These are phyloP conservation scores for Morella rubra DNA, from an alignment of 306 rosid genomes.

Conservation along the genomic window DNA sequence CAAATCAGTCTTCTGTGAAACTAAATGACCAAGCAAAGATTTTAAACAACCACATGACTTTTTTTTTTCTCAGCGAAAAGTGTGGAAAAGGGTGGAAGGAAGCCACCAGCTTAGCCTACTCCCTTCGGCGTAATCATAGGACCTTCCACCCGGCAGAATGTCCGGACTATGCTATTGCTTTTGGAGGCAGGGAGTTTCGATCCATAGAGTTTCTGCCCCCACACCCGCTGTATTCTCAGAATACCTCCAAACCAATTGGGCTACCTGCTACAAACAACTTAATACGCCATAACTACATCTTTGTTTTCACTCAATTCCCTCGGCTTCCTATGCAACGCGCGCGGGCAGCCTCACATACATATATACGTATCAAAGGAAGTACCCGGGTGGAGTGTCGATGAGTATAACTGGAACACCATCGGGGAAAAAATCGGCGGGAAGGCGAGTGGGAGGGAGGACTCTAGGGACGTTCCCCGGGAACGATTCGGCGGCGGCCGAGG, in stretches of 20 bases:
- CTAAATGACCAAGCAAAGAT: neutral
- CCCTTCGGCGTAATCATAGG: too few species aligned
- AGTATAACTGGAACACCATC: conserved; percentile 66
- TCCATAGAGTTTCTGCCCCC: too few species aligned
- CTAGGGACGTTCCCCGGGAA: conserved; percentile 57
- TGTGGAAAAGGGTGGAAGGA: too few species aligned
- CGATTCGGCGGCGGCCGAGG: conserved; percentile 59
- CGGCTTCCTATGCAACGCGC: neutral
- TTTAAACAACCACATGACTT: neutral
- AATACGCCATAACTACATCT: neutral
- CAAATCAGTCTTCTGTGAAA: neutral
- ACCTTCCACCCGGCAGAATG: too few species aligned
- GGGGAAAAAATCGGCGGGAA: conserved; percentile 71
- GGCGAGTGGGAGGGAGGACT: conserved; percentile 69
- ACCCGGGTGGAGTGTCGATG: conserved; percentile 85
- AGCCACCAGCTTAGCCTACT: too few species aligned
- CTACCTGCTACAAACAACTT: too few species aligned
- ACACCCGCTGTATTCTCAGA: too few species aligned
- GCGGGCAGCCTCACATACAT: neutral
- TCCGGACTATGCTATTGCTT: too few species aligned
- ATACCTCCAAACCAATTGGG: too few species aligned
- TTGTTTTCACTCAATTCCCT: neutral
- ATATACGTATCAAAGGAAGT: neutral
- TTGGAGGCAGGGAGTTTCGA: too few species aligned
- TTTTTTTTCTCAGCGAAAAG: neutral